Base-by-base conservation (phyloP, 805 yeast species). In the Pichia pseudocactophila region DNA sequence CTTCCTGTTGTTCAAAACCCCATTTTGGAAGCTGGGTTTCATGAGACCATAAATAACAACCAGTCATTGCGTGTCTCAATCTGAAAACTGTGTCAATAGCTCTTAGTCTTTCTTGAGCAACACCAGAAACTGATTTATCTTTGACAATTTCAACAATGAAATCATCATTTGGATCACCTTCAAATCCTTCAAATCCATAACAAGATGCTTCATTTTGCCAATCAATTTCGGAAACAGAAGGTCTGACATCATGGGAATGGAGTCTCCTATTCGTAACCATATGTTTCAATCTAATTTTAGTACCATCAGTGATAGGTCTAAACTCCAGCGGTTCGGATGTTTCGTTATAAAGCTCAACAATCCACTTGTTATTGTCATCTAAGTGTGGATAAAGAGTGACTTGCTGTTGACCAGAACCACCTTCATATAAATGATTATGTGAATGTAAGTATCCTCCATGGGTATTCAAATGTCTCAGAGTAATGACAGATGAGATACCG, bases 1-100 rank as follows among this genome's bases (percentile, higher is more conserved):
- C 94, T 65, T 84, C 95, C 61, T 80, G 89, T 62, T 84, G 95
- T 48, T 78, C 82, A 51, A 78, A 81, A 1, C 83, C 94, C 89
- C 92, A 83, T 40, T 74, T 76, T 47, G 95, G 95, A 54, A 84
- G 70, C 57, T 81, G 81, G 12, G 73, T 76, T 44, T 75, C 80
- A 50, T 78, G 82, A n/a, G 92, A 80, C 61, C 82, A 84, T 52
- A 84, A 65, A 56, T 77, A 79, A 63, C 86, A 74, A 43, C 88
- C 88, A 20, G 83, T 70, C 82, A 81, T 78, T 28, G 88, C 89
- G 55, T 84, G 94, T 61, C 73, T 76, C 50, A 84, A 69, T 65
- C 84, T 72, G 66, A 84, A 80, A 33, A 81, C 70, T 20, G 92
- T 77, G 36, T 79, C 75, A 36, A 84, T 60, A 13, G 94, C 85